Conservation (phyloP, 768 basidiomycete genomes). For the Xerocomellus chrysenteron region DNA sequence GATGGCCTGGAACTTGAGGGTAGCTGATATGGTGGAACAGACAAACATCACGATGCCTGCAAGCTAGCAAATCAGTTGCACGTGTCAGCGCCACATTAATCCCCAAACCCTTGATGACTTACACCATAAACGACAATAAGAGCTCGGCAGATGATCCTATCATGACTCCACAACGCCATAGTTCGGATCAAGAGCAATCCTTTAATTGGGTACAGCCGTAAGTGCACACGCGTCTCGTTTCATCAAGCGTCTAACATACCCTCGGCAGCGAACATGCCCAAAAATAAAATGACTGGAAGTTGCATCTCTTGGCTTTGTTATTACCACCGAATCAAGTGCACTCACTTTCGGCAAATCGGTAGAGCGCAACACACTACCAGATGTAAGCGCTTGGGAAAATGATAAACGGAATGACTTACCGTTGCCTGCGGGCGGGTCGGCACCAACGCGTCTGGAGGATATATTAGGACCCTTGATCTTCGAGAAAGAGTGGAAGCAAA, state of each 20-base stretch:
- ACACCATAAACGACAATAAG: background rate
- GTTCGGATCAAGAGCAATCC: constrained; percentile 14
- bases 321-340: background rate
- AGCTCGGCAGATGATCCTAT: background rate
- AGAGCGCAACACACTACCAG: constrained; percentile 5
- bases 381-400: background rate
- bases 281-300: constrained; percentile 3
- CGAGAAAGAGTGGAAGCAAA: background rate
- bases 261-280: constrained; percentile 7
- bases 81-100: background rate
- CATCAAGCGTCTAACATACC: background rate
- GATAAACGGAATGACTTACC: background rate
- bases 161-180: constrained; percentile 6
- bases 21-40: background rate
- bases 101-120: background rate
- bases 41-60: background rate
- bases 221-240: background rate
- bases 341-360: constrained; percentile 9
- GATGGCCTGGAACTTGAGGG: constrained; percentile 5
- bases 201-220: background rate
- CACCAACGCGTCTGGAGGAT: background rate
- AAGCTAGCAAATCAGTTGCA: background rate
- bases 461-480: background rate
- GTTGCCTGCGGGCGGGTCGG: background rate
- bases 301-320: background rate